Conservation (phyloP, 805 yeast genomes). For the Metschnikowia rubicola region DNA sequence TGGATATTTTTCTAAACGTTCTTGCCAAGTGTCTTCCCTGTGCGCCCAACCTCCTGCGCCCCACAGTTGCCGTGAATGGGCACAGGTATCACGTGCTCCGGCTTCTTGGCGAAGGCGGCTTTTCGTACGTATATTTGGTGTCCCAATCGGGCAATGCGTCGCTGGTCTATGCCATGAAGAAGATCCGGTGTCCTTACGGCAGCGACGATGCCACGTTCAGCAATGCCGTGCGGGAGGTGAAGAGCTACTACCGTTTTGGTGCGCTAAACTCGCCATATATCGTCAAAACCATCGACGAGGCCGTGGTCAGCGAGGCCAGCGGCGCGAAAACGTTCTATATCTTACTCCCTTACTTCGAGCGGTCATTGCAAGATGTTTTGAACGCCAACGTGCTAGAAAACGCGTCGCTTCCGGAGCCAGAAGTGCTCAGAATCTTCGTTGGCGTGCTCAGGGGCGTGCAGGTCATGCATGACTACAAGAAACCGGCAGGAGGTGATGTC, state of each 20-base stretch:
- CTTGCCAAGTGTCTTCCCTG: constrained; percentile 42
- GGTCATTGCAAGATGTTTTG: constrained; percentile 77
- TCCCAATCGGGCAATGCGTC: constrained; percentile 39
- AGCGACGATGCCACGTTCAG: constrained; percentile 58
- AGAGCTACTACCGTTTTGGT: constrained; percentile 65
- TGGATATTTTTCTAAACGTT: constrained; percentile 12
- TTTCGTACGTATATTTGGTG: constrained; percentile 81
- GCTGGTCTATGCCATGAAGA: constrained; percentile 67
- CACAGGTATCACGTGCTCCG: constrained; percentile 58
- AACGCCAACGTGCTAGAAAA: constrained; percentile 58
- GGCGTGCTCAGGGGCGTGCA: constrained; percentile 75
- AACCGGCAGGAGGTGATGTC: constrained; percentile 14
- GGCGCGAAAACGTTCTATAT: constrained; percentile 79
- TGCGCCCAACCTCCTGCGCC: constrained; percentile 42
- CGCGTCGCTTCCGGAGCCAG: constrained; percentile 53
- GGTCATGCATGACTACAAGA: constrained; percentile 66
- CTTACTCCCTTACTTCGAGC: constrained; percentile 70
- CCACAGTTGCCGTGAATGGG: constrained; percentile 60
- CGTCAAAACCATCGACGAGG: constrained; percentile 66
- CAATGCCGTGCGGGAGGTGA: constrained; percentile 73
- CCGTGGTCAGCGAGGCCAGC: constrained; percentile 67
- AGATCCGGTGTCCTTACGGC: constrained; percentile 85
- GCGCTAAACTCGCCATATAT: constrained; percentile 58
- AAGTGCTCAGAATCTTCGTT: constrained; percentile 56
- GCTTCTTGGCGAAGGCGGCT: constrained; percentile 88